Evolutionary conservation across 257 asterid genomes (phyloP).

Genomic region (Haberlea rhodopensis): DNA sequence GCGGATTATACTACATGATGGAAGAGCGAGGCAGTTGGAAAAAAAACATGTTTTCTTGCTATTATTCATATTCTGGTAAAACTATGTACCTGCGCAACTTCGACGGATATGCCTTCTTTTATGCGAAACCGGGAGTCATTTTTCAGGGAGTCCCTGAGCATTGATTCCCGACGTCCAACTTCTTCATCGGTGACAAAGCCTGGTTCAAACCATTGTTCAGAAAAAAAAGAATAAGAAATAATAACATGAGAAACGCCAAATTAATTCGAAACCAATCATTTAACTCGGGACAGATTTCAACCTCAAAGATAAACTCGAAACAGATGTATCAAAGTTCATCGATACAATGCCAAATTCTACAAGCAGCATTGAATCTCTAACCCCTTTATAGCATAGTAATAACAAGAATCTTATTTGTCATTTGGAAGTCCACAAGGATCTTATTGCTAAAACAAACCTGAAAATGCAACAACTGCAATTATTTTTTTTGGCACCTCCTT

Average conservation of each 20-base stretch:
- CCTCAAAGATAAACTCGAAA: not conserved
- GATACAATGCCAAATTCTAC: not conserved
- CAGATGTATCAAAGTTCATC: too few relatives aligned
- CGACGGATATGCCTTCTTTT: constrained; percentile 53
- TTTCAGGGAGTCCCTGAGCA: constrained; percentile 45
- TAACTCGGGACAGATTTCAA: not conserved
- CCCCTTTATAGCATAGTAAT: not conserved
- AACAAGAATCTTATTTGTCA: not conserved
- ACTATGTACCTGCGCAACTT: constrained; percentile 74
- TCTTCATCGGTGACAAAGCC: constrained; percentile 82
- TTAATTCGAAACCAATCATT: too few relatives aligned
- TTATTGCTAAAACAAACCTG: constrained; percentile 51
- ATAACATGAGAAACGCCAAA: not conserved
- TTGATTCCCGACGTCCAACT: constrained; percentile 60
- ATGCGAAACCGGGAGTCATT: constrained; percentile 49
- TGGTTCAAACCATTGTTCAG: constrained; percentile 25
- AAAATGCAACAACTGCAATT: constrained; percentile 67
- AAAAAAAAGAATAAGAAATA: not conserved
- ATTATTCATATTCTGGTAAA: not conserved
- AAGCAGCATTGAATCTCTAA: not conserved
- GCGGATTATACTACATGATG: constrained; percentile 82
- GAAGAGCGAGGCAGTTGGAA: constrained; percentile 23
- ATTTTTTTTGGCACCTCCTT: constrained; percentile 65
- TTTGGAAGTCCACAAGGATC: not conserved
- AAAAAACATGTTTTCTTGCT: not conserved